Percentiles rank a stretch among this genome's conserved stretches.
phyloP scores from a whole-genome alignment of 192 early-diverging fungal genomes.

The Umbelopsis ramanniana region DNA sequence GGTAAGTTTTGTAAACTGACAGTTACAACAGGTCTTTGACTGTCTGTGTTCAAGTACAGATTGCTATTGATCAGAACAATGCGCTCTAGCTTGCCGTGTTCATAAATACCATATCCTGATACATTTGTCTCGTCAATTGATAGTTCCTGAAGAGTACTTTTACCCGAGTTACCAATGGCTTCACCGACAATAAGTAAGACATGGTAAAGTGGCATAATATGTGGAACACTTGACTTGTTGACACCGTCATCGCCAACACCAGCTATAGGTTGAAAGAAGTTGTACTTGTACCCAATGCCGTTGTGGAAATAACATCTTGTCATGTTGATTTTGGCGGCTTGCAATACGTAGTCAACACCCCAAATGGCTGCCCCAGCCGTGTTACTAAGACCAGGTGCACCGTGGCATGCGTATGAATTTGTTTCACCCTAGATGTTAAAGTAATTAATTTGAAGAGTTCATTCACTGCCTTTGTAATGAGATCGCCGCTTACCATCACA shows the following conservation, averaged over 20 bases:
- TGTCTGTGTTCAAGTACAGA: background rate
- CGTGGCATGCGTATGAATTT: conserved; percentile 17
- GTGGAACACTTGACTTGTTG: conserved; percentile 3
- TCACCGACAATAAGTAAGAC: conserved; percentile 9
- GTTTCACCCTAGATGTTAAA: background rate
- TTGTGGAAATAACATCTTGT: conserved; percentile 14
- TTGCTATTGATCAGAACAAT: background rate
- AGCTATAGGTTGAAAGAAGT: background rate
- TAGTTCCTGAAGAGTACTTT: background rate
- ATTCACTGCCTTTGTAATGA: background rate
- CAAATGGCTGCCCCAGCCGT: background rate
- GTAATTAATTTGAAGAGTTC: too few relatives aligned
- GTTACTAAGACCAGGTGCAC: conserved; percentile 6
- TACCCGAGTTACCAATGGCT: background rate
- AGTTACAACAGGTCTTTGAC: background rate
- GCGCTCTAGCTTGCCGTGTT: background rate
- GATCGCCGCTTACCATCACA: background rate
- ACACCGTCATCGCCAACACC: background rate
- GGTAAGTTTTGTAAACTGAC: background rate
- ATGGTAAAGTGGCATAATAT: conserved; percentile 7
- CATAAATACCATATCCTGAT: conserved; percentile 6
- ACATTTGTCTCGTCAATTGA: conserved; percentile 3
- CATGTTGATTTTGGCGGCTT: conserved; percentile 8
- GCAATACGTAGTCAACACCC: conserved; percentile 11
- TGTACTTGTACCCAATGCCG: conserved; percentile 18